Evolutionary conservation across 192 early-diverging fungal species (phyloP).

Genomic region (Haplosporangium gracile): DNA sequence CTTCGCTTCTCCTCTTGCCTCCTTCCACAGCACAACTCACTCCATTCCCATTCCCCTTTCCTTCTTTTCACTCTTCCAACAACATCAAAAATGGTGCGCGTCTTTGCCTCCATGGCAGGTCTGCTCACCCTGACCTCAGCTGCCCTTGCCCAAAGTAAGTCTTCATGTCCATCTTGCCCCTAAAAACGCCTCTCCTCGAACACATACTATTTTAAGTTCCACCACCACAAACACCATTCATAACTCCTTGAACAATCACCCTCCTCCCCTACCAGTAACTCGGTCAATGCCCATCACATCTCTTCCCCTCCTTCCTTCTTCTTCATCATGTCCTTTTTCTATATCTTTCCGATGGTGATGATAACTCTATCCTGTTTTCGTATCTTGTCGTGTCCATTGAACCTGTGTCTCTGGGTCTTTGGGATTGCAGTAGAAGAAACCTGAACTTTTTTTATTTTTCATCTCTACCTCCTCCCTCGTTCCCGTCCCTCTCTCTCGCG

Average conservation of each 20-base stretch:
- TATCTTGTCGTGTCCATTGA: too few relatives aligned
- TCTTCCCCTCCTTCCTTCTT: too few relatives aligned
- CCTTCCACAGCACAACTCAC: not conserved
- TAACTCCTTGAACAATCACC: too few relatives aligned
- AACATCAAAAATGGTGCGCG: slow-evolving; percentile 7
- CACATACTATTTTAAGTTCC: not conserved
- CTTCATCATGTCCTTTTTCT: too few relatives aligned
- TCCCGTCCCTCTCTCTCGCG: too few relatives aligned
- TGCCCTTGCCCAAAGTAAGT: slow-evolving; percentile 30
- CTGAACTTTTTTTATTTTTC: not conserved
- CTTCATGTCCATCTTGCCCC: not conserved
- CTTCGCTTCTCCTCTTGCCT: not conserved
- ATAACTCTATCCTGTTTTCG: too few relatives aligned
- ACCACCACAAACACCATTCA: too few relatives aligned
- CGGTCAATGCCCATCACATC: too few relatives aligned
- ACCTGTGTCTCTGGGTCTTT: too few relatives aligned
- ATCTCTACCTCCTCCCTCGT: not conserved
- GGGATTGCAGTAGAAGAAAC: too few relatives aligned
- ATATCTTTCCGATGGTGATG: too few relatives aligned
- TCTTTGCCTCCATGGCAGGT: not conserved
- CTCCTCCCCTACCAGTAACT: too few relatives aligned
- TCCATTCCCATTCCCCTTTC: not conserved
- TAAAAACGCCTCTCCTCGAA: not conserved
- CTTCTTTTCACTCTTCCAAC: not conserved
- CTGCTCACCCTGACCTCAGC: slow-evolving; percentile 19